phyloP scores from a whole-genome alignment of 768 basidiomycete species.

The Boletus barrowsii region DNA sequence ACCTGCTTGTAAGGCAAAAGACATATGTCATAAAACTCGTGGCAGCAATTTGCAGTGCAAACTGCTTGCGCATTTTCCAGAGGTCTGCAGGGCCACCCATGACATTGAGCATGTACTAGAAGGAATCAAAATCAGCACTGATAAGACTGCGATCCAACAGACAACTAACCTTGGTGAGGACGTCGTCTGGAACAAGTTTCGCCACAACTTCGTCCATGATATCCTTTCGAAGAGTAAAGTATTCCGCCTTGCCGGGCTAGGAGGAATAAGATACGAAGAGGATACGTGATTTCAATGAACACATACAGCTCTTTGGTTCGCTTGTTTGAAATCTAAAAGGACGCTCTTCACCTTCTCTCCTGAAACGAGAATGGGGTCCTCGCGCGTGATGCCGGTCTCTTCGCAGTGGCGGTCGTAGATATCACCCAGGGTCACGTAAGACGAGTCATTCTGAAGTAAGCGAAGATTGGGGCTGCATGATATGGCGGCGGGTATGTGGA shows the following conservation, averaged over 20 bases:
- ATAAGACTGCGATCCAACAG: neutral
- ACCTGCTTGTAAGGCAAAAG: slow-evolving; percentile 78
- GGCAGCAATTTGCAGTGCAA: slow-evolving; percentile 84
- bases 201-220: slow-evolving; percentile 81
- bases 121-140: neutral
- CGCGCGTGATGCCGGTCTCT: slow-evolving; percentile 68
- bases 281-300: neutral
- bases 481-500: slow-evolving; percentile 87
- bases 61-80: slow-evolving; percentile 98
- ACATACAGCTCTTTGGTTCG: slow-evolving; percentile 40
- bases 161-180: slow-evolving; percentile 68
- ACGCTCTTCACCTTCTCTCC: slow-evolving; percentile 82
- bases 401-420: slow-evolving; percentile 91
- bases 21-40: slow-evolving; percentile 91
- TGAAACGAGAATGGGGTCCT: slow-evolving; percentile 83
- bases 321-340: slow-evolving; percentile 55
- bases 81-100: slow-evolving; percentile 83
- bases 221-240: slow-evolving; percentile 72
- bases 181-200: slow-evolving; percentile 88
- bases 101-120: slow-evolving; percentile 84
- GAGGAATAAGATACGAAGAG: neutral
- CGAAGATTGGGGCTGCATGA: slow-evolving; percentile 82
- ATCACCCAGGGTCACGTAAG: slow-evolving; percentile 87
- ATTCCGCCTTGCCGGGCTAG: slow-evolving; percentile 63
- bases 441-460: slow-evolving; percentile 86